Base-by-base conservation (phyloP, 352 stramenopile species). In the Phytophthora chlamydospora region DNA sequence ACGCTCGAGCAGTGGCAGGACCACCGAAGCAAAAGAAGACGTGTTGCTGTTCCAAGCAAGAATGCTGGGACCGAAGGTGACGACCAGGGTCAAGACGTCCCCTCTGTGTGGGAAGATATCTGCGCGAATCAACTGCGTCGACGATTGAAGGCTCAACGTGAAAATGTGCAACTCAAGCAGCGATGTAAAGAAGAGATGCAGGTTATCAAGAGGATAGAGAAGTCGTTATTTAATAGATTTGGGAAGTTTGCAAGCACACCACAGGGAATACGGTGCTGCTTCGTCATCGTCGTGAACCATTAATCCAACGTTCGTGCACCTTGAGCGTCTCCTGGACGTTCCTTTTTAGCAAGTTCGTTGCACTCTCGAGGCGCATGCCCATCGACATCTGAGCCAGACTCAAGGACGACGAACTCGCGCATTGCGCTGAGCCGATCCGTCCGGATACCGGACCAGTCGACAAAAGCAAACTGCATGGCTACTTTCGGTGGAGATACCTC, bases 21-120 rank as follows among this genome's bases (percentile, higher is more conserved):
- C 21, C 4, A 35, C 59, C 14, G 21, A n/a, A 43, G 27, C 48
- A 34, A 7, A 46, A 50, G 13, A 43, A 24, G 21, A 24, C 21
- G 21, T 24, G 21, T 24, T 24, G 21, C 21, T 24, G 21, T 3
- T 24, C 21, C 21, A 3, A 24, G 21, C 21, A 24, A 24, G 21
- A 24, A 24, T 24, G 21, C 1, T 24, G 21, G 21, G 55, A 44
- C 17, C 13, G 24, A 62, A 31, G 13, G 53, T 5, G 12, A 36
- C 6, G n/a, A n/a, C n/a, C n/a, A 10, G 36, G 58, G 29, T 45
- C 21, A 21, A 11, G 34, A 31, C 3, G 31, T 70, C 16, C 56
- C 59, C 0, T 41, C 19, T 36, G 48, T 71, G 43, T 79, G 71
- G 71, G 44, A 76, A 17, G 58, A 68, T 4, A 54, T 75, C n/a